A percentile compares a stretch with the other conserved stretches of the same genome.
phyloP scores from a whole-genome alignment of 2,329 filamentous ascomycete species.

The Alternaria atra region DNA sequence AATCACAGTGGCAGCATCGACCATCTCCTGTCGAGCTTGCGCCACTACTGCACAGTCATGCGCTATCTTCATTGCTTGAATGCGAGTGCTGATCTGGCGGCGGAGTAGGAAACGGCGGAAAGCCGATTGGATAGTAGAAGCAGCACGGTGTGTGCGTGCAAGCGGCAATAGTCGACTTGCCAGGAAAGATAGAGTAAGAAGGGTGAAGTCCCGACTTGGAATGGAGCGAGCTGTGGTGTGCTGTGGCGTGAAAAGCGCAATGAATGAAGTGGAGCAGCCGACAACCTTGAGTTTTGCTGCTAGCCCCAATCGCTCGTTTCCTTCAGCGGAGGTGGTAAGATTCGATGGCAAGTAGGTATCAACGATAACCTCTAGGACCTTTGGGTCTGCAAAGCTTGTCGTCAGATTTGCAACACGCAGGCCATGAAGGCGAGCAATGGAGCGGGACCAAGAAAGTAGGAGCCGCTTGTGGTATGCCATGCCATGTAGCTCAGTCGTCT shows the following conservation, averaged over 20 bases:
- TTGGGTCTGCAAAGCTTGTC: slow-evolving; percentile 65
- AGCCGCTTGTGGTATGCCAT: slow-evolving; percentile 51
- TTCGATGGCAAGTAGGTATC: slow-evolving; percentile 61
- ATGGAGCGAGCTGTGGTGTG: slow-evolving; percentile 49
- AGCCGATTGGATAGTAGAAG: slow-evolving; percentile 61
- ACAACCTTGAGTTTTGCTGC: slow-evolving; percentile 51
- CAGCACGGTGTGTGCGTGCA: slow-evolving; percentile 60
- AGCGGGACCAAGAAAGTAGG: slow-evolving; percentile 66
- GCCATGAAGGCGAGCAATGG: slow-evolving; percentile 58
- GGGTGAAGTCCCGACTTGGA: slow-evolving; percentile 63
- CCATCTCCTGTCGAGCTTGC: slow-evolving; percentile 53
- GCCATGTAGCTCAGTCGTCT: slow-evolving; percentile 34
- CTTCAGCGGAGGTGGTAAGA: slow-evolving; percentile 6
- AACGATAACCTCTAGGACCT: slow-evolving; percentile 64
- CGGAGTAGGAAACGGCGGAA: slow-evolving; percentile 56
- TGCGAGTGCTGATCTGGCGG: slow-evolving; percentile 41
- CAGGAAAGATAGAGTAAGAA: slow-evolving; percentile 67
- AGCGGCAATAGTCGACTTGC: slow-evolving; percentile 66
- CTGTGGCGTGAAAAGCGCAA: slow-evolving; percentile 52
- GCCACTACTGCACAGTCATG: slow-evolving; percentile 60
- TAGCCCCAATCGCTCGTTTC: slow-evolving; percentile 29
- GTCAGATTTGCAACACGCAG: slow-evolving; percentile 63
- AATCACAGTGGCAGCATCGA: slow-evolving; percentile 53
- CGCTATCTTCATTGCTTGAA: slow-evolving; percentile 55
- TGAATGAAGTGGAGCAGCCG: slow-evolving; percentile 57